phyloP scores from a whole-genome alignment of 2,329 filamentous ascomycete genomes.

The Pleomassaria siparia region DNA sequence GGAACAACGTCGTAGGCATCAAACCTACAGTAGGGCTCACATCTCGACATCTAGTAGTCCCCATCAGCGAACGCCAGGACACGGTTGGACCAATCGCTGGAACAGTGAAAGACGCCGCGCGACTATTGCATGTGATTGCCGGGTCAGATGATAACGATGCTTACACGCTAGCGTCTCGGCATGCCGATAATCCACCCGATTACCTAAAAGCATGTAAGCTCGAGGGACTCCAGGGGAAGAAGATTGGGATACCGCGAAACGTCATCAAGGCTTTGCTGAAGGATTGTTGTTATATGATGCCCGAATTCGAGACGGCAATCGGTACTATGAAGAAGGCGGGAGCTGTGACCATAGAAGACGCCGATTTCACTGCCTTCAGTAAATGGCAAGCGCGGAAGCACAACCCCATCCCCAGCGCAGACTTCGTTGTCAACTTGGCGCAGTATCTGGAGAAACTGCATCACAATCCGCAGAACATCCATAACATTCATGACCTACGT shows the following conservation, averaged over 20 bases:
- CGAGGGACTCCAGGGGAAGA: constrained; percentile 52
- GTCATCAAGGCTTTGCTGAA: no score
- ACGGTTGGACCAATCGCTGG: constrained; percentile 56
- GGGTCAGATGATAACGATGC: constrained; percentile 53
- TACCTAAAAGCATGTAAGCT: constrained; percentile 58
- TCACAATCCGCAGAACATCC: constrained; percentile 57
- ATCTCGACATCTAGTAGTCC: constrained; percentile 61
- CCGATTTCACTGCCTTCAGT: constrained; percentile 57
- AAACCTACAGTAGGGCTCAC: constrained; percentile 55
- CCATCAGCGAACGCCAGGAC: constrained; percentile 56
- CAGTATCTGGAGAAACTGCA: constrained; percentile 56
- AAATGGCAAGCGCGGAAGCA: constrained; percentile 47
- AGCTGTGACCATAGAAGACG: constrained; percentile 55
- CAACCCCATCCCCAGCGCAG: constrained; percentile 52
- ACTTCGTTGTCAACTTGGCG: constrained; percentile 57
- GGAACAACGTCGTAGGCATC: constrained; percentile 4
- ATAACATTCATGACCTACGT: constrained; percentile 51
- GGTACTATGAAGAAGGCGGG: constrained; percentile 52
- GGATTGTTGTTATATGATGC: no score
- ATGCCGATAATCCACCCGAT: constrained; percentile 52
- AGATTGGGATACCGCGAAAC: constrained; percentile 63
- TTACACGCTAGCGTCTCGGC: constrained; percentile 59
- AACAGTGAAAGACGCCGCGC: constrained; percentile 55
- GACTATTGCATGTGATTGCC: constrained; percentile 54
- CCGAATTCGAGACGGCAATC: constrained; percentile 22